Evolutionary conservation across 805 yeast genomes (phyloP).

Genomic region (Cyberlindnera sargentensis): DNA sequence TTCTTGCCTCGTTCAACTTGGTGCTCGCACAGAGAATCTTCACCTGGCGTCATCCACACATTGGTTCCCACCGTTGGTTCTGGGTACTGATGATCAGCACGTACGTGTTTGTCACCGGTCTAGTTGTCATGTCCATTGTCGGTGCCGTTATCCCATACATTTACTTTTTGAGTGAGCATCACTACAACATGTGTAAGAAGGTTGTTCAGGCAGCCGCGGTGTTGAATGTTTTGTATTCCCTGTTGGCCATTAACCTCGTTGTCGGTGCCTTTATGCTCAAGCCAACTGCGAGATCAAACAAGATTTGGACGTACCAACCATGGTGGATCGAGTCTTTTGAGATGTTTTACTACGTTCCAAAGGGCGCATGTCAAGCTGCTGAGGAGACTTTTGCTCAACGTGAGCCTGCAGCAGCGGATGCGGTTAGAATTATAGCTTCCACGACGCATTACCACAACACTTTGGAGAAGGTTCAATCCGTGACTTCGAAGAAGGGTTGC

Average conservation of each 20-base stretch:
- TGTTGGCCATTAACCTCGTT: slow-evolving; percentile 44
- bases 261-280: slow-evolving; percentile 45
- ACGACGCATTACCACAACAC: slow-evolving; percentile 35
- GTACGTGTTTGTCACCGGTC: slow-evolving; percentile 47
- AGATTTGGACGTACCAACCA: slow-evolving; percentile 58
- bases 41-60: slow-evolving; percentile 72
- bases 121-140: slow-evolving; percentile 62
- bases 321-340: slow-evolving; percentile 70
- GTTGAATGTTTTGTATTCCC: slow-evolving; percentile 42
- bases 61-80: slow-evolving; percentile 47
- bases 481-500: slow-evolving; percentile 26
- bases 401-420: slow-evolving; percentile 27
- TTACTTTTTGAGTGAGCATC: slow-evolving; percentile 41
- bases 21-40: slow-evolving; percentile 66
- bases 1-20: slow-evolving; percentile 52
- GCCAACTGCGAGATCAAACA: slow-evolving; percentile 44
- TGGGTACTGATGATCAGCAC: slow-evolving; percentile 42
- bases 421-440: slow-evolving; percentile 44
- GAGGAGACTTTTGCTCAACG: slow-evolving; percentile 38
- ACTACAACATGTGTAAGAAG: slow-evolving; percentile 44
- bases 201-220: slow-evolving; percentile 47
- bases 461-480: slow-evolving; percentile 21
- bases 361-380: slow-evolving; percentile 43
- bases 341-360: slow-evolving; percentile 51
- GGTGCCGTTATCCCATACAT: slow-evolving; percentile 56